Percentiles rank a stretch among this genome's conserved stretches.
Conservation (phyloP, 2,329 filamentous ascomycete genomes). For the Apiospora phragmitis region DNA sequence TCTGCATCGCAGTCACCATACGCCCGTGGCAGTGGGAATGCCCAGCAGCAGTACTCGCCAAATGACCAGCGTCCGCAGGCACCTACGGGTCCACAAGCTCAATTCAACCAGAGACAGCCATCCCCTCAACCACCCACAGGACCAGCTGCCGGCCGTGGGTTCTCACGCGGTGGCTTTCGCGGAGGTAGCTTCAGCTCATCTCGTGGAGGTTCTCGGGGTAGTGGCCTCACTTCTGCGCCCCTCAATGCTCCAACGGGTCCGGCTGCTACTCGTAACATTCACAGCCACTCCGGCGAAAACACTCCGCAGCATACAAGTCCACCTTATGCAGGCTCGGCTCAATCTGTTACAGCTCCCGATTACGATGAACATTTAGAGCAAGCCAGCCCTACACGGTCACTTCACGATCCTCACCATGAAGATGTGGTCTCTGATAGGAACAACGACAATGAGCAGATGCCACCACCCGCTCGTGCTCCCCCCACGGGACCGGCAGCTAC, state of each 20-base stretch:
- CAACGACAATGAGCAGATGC: constrained; percentile 51
- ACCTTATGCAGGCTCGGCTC: constrained; percentile 24
- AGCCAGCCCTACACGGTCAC: constrained; percentile 57
- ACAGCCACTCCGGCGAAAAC: constrained; percentile 32
- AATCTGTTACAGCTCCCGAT: constrained; percentile 24
- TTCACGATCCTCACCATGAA: constrained; percentile 66
- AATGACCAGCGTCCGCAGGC: constrained; percentile 62
- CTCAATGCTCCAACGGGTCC: constrained; percentile 26
- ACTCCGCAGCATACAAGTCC: constrained; percentile 33
- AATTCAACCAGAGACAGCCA: constrained; percentile 52
- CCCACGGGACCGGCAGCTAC: constrained; percentile 51
- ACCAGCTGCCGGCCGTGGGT: constrained; percentile 50
- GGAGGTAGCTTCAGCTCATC: constrained; percentile 54
- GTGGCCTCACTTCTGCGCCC: constrained; percentile 38
- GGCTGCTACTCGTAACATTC: constrained; percentile 22
- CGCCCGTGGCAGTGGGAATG: constrained; percentile 52
- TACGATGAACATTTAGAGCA: constrained; percentile 48
- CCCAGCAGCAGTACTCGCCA: constrained; percentile 44
- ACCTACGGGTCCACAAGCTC: constrained; percentile 48
- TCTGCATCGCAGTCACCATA: constrained; percentile 63
- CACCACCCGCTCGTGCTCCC: constrained; percentile 54
- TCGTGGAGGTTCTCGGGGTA: constrained; percentile 56
- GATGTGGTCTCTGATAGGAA: constrained; percentile 55
- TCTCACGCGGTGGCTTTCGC: constrained; percentile 56
- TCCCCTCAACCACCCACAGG: constrained; percentile 59